Conservation (phyloP, 2,329 filamentous ascomycete genomes). For the Ramularia endophylla region DNA sequence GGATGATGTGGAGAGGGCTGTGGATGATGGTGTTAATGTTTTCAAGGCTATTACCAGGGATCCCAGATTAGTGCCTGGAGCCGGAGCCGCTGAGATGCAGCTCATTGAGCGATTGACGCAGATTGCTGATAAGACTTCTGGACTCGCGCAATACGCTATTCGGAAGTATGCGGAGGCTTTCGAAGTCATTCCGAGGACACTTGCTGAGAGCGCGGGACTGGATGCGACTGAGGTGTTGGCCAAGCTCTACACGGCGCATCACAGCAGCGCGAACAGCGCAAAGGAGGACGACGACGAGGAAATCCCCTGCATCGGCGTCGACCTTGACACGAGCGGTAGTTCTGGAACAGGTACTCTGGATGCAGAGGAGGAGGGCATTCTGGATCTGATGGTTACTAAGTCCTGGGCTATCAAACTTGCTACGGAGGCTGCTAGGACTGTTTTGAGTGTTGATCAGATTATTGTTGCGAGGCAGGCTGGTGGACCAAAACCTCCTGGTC, state of each 20-base stretch:
- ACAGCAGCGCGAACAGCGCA: constrained; percentile 20
- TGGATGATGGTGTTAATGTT: constrained; percentile 97
- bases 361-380: constrained; percentile 78
- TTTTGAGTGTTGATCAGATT: constrained; percentile 96
- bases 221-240: constrained; percentile 97
- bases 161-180: constrained; percentile 97
- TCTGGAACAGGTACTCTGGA: constrained; percentile 84
- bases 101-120: constrained; percentile 87
- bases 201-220: constrained; percentile 90
- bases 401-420: constrained; percentile 96
- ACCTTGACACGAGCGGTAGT: constrained; percentile 81
- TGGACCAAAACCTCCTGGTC: constrained; percentile 92
- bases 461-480: constrained; percentile 97
- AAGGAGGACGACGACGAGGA: constrained; percentile 57
- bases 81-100: constrained; percentile 90
- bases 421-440: constrained; percentile 87
- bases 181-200: constrained; percentile 87
- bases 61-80: constrained; percentile 82
- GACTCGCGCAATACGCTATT: constrained; percentile 92
- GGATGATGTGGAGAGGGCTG: constrained; percentile 92
- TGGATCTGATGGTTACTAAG: constrained; percentile 89
- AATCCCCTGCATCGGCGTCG: constrained; percentile 85
- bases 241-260: constrained; percentile 83
- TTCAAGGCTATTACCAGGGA: constrained; percentile 98
- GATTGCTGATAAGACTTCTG: constrained; percentile 86